Evolutionary conservation across 2,329 filamentous ascomycete species (phyloP).

Genomic region (Sarocladium kiliense): DNA sequence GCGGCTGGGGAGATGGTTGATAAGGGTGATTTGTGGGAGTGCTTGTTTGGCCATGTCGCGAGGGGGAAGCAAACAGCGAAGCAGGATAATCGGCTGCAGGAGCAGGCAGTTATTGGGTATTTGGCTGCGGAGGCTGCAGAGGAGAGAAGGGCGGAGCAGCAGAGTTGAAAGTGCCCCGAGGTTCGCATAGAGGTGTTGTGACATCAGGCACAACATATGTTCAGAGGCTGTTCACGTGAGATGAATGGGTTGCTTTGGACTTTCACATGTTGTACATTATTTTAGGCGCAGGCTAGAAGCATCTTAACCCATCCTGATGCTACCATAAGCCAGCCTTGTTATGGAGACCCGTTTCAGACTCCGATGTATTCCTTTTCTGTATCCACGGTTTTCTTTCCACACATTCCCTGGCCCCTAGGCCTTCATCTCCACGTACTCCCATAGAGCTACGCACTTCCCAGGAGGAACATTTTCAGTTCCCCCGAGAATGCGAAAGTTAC

Average conservation of each 20-base stretch:
- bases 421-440: too few species aligned
- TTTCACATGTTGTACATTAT: not conserved
- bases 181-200: not conserved
- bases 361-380: not conserved
- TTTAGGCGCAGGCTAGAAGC: not conserved
- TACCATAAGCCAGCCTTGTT: not conserved
- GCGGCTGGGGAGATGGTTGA: constrained; percentile 75
- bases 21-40: constrained; percentile 79
- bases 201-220: not conserved
- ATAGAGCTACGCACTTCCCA: constrained; percentile 10
- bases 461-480: not conserved
- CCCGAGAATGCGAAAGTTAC: not conserved
- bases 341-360: constrained; percentile 10
- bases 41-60: constrained; percentile 65
- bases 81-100: constrained; percentile 22
- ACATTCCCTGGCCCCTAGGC: not conserved
- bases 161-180: not conserved
- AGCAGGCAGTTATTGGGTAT: constrained; percentile 33
- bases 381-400: not conserved
- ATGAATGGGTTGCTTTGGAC: not conserved
- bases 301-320: not conserved
- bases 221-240: not conserved
- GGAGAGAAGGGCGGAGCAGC: constrained; percentile 21
- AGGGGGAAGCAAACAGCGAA: constrained; percentile 15
- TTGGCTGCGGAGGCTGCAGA: constrained; percentile 41